phyloP scores from a whole-genome alignment of 495 filamentous ascomycete species.

The Neurospora sp. region DNA sequence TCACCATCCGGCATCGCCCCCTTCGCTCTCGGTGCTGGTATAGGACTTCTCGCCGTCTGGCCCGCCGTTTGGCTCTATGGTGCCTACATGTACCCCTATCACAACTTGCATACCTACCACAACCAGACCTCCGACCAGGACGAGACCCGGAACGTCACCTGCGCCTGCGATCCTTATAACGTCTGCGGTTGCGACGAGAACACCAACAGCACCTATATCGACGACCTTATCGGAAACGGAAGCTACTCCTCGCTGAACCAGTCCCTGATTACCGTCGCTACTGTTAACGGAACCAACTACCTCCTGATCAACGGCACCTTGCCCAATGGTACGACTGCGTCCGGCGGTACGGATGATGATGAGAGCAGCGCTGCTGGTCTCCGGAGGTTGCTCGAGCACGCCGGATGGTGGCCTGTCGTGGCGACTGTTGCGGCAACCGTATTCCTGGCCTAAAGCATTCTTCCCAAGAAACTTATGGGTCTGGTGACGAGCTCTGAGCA shows the following conservation, averaged over 20 bases:
- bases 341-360: slow-evolving; percentile 38
- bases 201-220: slow-evolving; percentile 44
- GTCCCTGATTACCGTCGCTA: slow-evolving; percentile 49
- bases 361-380: slow-evolving; percentile 27
- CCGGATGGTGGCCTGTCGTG: slow-evolving; percentile 51
- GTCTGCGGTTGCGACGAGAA: slow-evolving; percentile 83
- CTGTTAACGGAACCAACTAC: slow-evolving; percentile 65
- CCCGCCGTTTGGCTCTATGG: slow-evolving; percentile 51
- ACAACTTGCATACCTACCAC: slow-evolving; percentile 50
- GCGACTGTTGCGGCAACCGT: slow-evolving; percentile 48
- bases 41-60: slow-evolving; percentile 45
- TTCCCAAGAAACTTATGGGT: neutral
- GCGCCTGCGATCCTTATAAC: slow-evolving; percentile 58
- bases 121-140: slow-evolving; percentile 49
- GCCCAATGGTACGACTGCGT: slow-evolving; percentile 71
- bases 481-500: neutral
- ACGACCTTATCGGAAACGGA: slow-evolving; percentile 56
- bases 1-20: slow-evolving; percentile 50
- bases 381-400: slow-evolving; percentile 30
- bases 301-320: slow-evolving; percentile 81
- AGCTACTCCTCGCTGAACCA: slow-evolving; percentile 48
- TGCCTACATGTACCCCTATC: slow-evolving; percentile 61
- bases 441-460: slow-evolving; percentile 24
- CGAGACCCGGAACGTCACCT: slow-evolving; percentile 61
- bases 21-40: slow-evolving; percentile 44